These are phyloP conservation scores for Paecilomyces formosus DNA, from an alignment of 2,329 filamentous ascomycete species.

Conservation along the genomic window DNA sequence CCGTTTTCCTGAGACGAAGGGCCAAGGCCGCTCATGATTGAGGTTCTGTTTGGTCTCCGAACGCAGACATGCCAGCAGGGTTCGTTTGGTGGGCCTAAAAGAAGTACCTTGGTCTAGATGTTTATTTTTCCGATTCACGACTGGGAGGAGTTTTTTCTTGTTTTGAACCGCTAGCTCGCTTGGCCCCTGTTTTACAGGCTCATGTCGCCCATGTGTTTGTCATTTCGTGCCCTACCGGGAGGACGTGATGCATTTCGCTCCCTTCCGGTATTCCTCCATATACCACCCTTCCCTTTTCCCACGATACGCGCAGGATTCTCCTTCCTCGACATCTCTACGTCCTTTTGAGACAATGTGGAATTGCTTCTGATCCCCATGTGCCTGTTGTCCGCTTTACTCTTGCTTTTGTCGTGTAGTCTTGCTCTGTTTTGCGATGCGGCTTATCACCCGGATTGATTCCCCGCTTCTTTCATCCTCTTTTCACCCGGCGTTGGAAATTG, in stretches of 20 bases:
- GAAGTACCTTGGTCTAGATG: background rate
- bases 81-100: background rate
- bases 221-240: background rate
- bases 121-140: background rate
- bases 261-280: background rate
- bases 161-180: background rate
- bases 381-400: conserved; percentile 1
- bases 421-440: conserved; percentile 13
- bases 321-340: background rate
- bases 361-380: background rate
- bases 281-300: background rate
- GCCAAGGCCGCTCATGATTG: background rate
- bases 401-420: conserved; percentile 11
- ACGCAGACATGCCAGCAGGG: background rate
- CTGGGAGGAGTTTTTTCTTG: background rate
- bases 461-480: conserved; percentile 18
- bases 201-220: background rate
- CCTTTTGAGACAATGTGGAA: background rate
- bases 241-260: background rate
- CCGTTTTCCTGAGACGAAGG: background rate
- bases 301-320: conserved; percentile 2
- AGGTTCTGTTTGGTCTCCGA: background rate
- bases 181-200: background rate
- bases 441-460: background rate
- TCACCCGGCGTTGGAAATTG: conserved; percentile 31